A percentile compares a stretch with the other conserved stretches of the same genome.
These are phyloP conservation scores for Persicaria tinctoria DNA, from an alignment of 148 eudicot genomes.

Conservation along the genomic window DNA sequence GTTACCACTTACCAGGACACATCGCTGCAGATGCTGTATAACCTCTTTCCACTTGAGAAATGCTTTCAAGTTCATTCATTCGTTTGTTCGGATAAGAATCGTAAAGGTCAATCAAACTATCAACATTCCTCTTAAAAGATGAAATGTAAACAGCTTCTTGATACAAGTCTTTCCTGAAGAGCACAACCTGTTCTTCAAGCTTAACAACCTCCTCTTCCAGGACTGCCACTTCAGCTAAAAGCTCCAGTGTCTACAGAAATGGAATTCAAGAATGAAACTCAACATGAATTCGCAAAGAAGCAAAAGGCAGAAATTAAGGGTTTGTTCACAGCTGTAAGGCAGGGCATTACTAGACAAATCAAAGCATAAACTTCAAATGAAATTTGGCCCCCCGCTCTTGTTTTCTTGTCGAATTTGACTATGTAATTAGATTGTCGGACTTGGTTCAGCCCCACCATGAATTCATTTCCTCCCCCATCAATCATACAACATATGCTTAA, in stretches of 20 bases:
- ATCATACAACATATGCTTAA: not conserved
- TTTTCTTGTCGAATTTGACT: too few relatives aligned
- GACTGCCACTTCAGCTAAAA: conserved; percentile 93
- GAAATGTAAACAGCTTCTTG: conserved; percentile 51
- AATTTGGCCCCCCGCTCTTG: too few relatives aligned
- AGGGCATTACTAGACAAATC: not conserved
- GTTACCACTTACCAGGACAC: conserved; percentile 29
- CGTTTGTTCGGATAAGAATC: conserved; percentile 11
- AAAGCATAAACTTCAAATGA: not conserved
- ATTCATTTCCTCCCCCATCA: not conserved
- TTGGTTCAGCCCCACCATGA: too few relatives aligned
- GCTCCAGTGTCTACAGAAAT: conserved; percentile 60
- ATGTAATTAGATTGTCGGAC: too few relatives aligned
- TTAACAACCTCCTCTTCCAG: conserved; percentile 92
- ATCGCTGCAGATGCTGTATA: conserved; percentile 15
- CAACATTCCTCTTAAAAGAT: conserved; percentile 25
- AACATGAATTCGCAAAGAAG: not conserved
- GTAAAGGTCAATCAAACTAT: not conserved
- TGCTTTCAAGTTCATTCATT: conserved; percentile 21
- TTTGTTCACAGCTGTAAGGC: not conserved
- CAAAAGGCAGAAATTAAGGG: not conserved
- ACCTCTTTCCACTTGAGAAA: conserved; percentile 15
- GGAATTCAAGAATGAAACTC: not conserved
- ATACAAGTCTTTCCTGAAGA: conserved; percentile 51
- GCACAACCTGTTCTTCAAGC: conserved; percentile 72